Conservation (phyloP, 1,284 basidiomycete species). For the Rhodotorula sp. region DNA sequence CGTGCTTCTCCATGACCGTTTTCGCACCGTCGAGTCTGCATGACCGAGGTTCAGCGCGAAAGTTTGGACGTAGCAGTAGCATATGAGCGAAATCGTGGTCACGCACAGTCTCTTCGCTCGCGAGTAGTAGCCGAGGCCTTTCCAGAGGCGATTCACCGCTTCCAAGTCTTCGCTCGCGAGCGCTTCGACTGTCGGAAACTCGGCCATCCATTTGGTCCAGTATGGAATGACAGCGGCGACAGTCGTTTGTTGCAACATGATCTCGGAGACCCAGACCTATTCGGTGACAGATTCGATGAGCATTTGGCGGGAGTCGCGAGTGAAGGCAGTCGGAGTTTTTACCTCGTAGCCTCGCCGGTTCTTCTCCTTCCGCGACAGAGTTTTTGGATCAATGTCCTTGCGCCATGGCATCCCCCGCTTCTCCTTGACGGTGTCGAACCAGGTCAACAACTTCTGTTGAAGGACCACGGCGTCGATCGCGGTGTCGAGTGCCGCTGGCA, state of each 20-base stretch:
- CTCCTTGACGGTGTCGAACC: slow-evolving; percentile 66
- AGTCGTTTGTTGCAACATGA: slow-evolving; percentile 95
- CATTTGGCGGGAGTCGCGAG: neutral
- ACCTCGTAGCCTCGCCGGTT: slow-evolving; percentile 78
- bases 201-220: slow-evolving; percentile 62
- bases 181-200: slow-evolving; percentile 74
- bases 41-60: too few species aligned
- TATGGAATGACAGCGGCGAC: slow-evolving; percentile 81
- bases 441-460: slow-evolving; percentile 49
- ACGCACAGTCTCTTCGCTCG: slow-evolving; percentile 67
- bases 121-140: slow-evolving; percentile 82
- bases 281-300: neutral
- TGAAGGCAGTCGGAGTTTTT: neutral
- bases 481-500: slow-evolving; percentile 2
- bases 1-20: slow-evolving; percentile 66
- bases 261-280: slow-evolving; percentile 60
- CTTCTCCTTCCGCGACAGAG: slow-evolving; percentile 56
- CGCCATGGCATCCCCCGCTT: slow-evolving; percentile 82
- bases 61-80: too few species aligned
- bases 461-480: slow-evolving; percentile 17
- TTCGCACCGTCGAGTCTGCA: slow-evolving; percentile 64
- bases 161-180: slow-evolving; percentile 72
- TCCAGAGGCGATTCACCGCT: slow-evolving; percentile 82
- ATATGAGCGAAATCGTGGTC: too few species aligned
- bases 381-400: slow-evolving; percentile 60